These are phyloP conservation scores for Trametes sp. DNA, from an alignment of 1,284 basidiomycete genomes.

Conservation along the genomic window DNA sequence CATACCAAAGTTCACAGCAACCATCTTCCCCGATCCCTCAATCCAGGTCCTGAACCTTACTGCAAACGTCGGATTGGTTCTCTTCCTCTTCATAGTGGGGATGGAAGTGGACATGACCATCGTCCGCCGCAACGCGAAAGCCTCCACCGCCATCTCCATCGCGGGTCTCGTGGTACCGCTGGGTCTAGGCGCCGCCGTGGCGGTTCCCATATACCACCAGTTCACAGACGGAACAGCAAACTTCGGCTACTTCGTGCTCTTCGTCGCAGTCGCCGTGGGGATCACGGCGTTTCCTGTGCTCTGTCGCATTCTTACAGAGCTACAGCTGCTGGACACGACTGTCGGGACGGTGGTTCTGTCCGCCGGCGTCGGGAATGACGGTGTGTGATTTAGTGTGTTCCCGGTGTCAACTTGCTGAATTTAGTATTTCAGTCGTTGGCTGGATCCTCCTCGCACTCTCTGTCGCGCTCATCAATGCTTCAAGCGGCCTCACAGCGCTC, in stretches of 20 bases:
- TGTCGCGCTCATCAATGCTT: slow-evolving; percentile 70
- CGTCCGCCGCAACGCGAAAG: slow-evolving; percentile 31
- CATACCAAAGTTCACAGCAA: slow-evolving; percentile 72
- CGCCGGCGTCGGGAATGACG: slow-evolving; percentile 77
- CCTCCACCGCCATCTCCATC: slow-evolving; percentile 55
- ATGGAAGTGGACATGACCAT: slow-evolving; percentile 79
- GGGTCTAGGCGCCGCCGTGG: slow-evolving; percentile 69
- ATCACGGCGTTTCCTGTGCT: slow-evolving; percentile 76
- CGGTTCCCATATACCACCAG: slow-evolving; percentile 66
- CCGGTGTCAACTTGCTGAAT: not conserved
- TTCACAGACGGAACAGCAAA: slow-evolving; percentile 61
- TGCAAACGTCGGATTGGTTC: slow-evolving; percentile 86
- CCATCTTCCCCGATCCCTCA: slow-evolving; percentile 80
- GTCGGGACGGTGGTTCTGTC: slow-evolving; percentile 75
- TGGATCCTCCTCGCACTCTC: slow-evolving; percentile 60
- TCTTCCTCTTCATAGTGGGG: slow-evolving; percentile 92
- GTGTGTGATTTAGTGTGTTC: slow-evolving; percentile 16
- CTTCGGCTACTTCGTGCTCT: slow-evolving; percentile 76
- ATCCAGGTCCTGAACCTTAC: slow-evolving; percentile 84
- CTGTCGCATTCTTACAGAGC: slow-evolving; percentile 63
- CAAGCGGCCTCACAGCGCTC: slow-evolving; percentile 60
- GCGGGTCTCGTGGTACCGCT: slow-evolving; percentile 72
- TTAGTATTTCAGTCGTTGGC: slow-evolving; percentile 48
- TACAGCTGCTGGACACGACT: slow-evolving; percentile 60
- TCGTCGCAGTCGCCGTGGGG: slow-evolving; percentile 68